Base-by-base conservation (phyloP, 192 early-diverging fungal species). In the Bifiguratus adelaidae region DNA sequence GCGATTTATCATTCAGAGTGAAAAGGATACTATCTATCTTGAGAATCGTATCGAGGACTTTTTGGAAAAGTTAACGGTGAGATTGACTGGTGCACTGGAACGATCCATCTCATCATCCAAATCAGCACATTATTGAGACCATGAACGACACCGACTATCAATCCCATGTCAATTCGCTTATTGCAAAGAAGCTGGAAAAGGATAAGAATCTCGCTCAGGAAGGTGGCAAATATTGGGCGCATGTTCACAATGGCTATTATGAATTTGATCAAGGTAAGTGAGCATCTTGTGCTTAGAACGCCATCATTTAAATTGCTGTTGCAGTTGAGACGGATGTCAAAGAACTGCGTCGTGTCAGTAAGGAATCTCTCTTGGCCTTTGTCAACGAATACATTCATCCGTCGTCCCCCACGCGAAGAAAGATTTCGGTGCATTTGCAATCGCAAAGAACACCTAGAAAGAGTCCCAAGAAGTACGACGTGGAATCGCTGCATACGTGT, bases 1-100 rank as follows among this genome's bases (percentile, higher is more conserved):
- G 34, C 64, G 89, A 0, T 66, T 96, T 40, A 74, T 94, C 37
- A 60, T 98, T 25, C 92, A 98, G 50, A 90, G 86, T 52, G 93
- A 94, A 58, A 50, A 71, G 4, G 83, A 84, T 41, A 84, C 95
- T 0, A 57, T 75, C 7, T 89, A 85, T 63, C 58, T 98, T 30
- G 80, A 91, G 55, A 67, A 68, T 45, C 71, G 93, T 20, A 80
- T 94, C 36, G 78, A 85, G 44, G 62, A 63, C 36, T 98, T 96
- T 63, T 55, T 96, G 51, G 48, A 51, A 26, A 71, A 56, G 35
- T 58, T 85, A 56, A 53, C 64, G 45, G 61, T 68, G 63, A 43
- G 55, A 4, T 36, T 81, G 7, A 62, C 22, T 15, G 1, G n/a
- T n/a, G n/a, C n/a, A n/a, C n/a, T n/a, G n/a, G n/a, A n/a, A n/a